A percentile compares a stretch with the other conserved stretches of the same genome.
These are phyloP conservation scores for Solanum sparsipilum DNA, from an alignment of 257 asterid species.

Conservation along the genomic window DNA sequence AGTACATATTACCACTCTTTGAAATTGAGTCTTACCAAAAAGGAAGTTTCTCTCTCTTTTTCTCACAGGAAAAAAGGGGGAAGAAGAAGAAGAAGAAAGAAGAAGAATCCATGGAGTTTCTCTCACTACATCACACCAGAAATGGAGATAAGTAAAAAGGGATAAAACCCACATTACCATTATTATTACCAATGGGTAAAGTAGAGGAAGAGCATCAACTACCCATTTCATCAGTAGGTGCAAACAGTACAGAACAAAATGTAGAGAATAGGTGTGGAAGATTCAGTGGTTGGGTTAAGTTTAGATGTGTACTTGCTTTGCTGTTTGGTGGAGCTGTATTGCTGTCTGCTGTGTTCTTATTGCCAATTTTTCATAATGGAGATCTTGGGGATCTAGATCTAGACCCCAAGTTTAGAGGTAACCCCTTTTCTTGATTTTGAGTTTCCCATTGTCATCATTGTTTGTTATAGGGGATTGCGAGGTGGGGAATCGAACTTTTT, in stretches of 20 bases:
- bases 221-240: constrained; percentile 40
- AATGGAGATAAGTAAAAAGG: constrained; percentile 31
- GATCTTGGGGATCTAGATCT: constrained; percentile 68
- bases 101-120: constrained; percentile 14
- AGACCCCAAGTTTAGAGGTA: constrained; percentile 36
- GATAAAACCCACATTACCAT: constrained; percentile 43
- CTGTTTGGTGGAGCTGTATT: constrained; percentile 57
- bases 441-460: not conserved
- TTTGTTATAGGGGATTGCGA: not conserved
- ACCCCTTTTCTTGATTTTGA: not conserved
- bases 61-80: constrained; percentile 3
- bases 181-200: constrained; percentile 57
- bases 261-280: constrained; percentile 26
- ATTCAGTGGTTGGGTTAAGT: constrained; percentile 29
- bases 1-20: constrained; percentile 5
- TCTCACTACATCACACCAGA: constrained; percentile 21
- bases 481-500: not conserved
- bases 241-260: constrained; percentile 28
- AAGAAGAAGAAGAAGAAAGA: constrained; percentile 1
- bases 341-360: constrained; percentile 61
- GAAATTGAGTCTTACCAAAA: constrained; percentile 14
- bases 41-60: constrained; percentile 12
- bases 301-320: constrained; percentile 58
- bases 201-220: constrained; percentile 36
- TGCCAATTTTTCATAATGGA: constrained; percentile 53